Base-by-base conservation (phyloP, 1,284 basidiomycete species). In the Mycena citricolor region DNA sequence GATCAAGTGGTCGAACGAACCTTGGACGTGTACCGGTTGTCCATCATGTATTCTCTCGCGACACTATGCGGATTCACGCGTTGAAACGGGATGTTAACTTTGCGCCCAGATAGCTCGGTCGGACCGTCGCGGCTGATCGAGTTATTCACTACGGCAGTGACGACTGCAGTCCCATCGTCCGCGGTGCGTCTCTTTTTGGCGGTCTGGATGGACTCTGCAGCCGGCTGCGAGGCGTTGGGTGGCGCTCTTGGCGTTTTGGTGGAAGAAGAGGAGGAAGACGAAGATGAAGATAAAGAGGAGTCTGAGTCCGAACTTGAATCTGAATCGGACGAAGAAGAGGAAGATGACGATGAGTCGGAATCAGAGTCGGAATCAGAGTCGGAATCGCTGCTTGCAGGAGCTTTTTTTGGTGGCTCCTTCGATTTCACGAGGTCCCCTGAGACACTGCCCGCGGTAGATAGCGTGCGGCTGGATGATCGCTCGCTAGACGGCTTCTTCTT, bases 11-110 rank as follows among this genome's bases (percentile, higher is more conserved):
- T 14, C 13, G 12, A 32, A 49, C 52, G 29, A 57, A 90, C 90
- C 71, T 87, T 88, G 24, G 84, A 80, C 38, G 85, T 77, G 56
- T 94, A 99, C 32, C 82, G 77, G 62, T 95, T 98, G 61, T 95
- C 82, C 60, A 92, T 62, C 33, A 84, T 65, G 30, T 77, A 68
- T 46, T 88, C 74, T 2, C 70, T 59, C 56, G 73, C 78, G 5
- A 91, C 71, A 42, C 81, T 71, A 17, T 85, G 80, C 2, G 74
- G 67, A 62, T 94, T 87, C 49, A 98, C 81, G 24, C 95, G 76
- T 61, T 86, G 83, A 71, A 98, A 98, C 21, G 87, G 83, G 44
- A 70, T 68, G 52, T 77, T 80, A 30, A 55, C 61, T 52, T 71
- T 76, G 39, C 73, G 68, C 11, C 45, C 53, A 51, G 64, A 39